Evolutionary conservation across 2,329 filamentous ascomycete species (phyloP).

Genomic region (Botrytis aclada): DNA sequence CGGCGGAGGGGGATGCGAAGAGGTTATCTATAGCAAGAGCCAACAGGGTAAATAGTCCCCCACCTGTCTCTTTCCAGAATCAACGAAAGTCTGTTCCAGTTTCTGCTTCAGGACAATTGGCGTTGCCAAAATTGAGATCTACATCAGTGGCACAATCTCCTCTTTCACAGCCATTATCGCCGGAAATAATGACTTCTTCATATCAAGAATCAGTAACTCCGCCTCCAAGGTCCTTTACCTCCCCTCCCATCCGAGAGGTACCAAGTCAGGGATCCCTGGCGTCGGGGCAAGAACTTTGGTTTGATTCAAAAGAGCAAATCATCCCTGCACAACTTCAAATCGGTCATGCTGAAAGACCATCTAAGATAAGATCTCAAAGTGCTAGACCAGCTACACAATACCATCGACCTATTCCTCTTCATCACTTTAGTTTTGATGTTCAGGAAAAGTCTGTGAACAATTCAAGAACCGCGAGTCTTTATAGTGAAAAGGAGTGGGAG

Average conservation of each 20-base stretch:
- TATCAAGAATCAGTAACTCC: not conserved
- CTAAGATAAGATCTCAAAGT: slow-evolving; percentile 9
- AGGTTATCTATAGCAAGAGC: slow-evolving; percentile 18
- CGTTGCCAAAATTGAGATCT: not conserved
- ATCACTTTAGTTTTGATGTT: slow-evolving; percentile 17
- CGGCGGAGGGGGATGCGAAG: slow-evolving; percentile 5
- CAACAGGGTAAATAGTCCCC: slow-evolving; percentile 8
- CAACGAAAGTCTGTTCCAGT: slow-evolving; percentile 16
- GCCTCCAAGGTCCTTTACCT: not conserved
- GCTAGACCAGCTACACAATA: slow-evolving; percentile 5
- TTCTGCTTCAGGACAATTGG: not conserved
- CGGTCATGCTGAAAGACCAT: not conserved
- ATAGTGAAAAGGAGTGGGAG: slow-evolving; percentile 20
- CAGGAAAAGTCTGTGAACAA: slow-evolving; percentile 10
- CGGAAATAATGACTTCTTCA: not conserved
- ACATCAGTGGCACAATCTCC: not conserved
- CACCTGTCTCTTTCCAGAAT: slow-evolving; percentile 25
- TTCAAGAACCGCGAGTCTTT: not conserved
- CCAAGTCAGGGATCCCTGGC: not conserved
- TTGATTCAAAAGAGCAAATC: not conserved
- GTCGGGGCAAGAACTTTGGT: slow-evolving; percentile 2
- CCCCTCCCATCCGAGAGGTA: not conserved
- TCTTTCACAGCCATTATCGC: not conserved
- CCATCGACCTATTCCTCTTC: slow-evolving; percentile 16
- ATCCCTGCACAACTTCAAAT: not conserved